Conservation (phyloP, 2,329 filamentous ascomycete genomes). For the Thielaviopsis punctulata region DNA sequence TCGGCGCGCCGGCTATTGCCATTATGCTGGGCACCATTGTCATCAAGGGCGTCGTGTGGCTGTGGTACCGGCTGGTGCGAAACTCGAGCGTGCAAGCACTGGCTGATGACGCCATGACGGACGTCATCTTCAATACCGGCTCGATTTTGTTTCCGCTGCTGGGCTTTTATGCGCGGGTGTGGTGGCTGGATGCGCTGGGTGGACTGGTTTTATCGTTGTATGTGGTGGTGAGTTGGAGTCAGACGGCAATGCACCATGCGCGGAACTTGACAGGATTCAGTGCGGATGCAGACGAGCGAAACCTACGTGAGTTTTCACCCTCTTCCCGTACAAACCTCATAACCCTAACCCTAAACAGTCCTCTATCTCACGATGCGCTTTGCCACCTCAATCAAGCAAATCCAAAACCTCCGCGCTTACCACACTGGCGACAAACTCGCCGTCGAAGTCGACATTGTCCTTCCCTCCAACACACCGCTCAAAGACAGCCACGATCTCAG, state of each 20-base stretch:
- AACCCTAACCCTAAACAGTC: conserved; percentile 24
- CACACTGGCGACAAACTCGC: conserved; percentile 75
- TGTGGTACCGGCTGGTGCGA: conserved; percentile 73
- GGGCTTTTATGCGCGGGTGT: conserved; percentile 57
- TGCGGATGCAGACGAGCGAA: conserved; percentile 64
- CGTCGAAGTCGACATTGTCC: conserved; percentile 65
- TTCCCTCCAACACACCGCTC: conserved; percentile 57
- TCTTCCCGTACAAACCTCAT: background rate
- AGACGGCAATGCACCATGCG: conserved; percentile 59
- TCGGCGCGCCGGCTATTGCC: conserved; percentile 52
- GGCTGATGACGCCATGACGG: conserved; percentile 41
- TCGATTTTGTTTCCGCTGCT: conserved; percentile 74
- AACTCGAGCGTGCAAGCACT: conserved; percentile 77
- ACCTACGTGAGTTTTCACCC: conserved; percentile 33
- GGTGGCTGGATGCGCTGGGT: conserved; percentile 72
- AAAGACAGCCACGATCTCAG: conserved; percentile 67
- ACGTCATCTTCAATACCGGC: conserved; percentile 82
- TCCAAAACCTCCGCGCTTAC: conserved; percentile 72
- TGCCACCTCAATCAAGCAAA: conserved; percentile 69
- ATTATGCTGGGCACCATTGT: conserved; percentile 73
- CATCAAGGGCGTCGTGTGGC: conserved; percentile 67
- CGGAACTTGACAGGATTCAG: conserved; percentile 65
- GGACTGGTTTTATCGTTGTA: conserved; percentile 62
- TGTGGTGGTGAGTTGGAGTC: conserved; percentile 65
- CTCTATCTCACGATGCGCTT: conserved; percentile 90